These are phyloP conservation scores for Raphanus hybrid DNA, from an alignment of 441 rosid species.

Conservation along the genomic window DNA sequence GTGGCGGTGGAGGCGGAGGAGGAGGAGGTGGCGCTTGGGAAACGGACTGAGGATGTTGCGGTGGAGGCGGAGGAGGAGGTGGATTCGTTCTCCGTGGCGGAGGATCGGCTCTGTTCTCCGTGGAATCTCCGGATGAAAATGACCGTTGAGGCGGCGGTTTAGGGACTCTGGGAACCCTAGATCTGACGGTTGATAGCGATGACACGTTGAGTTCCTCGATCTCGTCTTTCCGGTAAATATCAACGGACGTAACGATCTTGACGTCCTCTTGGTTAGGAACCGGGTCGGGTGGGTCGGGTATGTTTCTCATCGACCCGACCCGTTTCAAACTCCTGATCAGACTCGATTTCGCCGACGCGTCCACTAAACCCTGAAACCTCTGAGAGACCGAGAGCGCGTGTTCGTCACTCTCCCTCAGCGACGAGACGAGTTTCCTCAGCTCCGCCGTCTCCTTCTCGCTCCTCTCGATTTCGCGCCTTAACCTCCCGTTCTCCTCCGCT, in stretches of 20 bases:
- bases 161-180: constrained; percentile 81
- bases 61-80: constrained; percentile 43
- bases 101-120: constrained; percentile 36
- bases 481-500: constrained; percentile 52
- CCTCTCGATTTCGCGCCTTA: constrained; percentile 46
- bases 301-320: constrained; percentile 40
- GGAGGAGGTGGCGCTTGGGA: constrained; percentile 17
- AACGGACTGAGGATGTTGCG: constrained; percentile 34
- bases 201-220: constrained; percentile 63
- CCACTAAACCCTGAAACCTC: constrained; percentile 72
- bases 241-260: constrained; percentile 1
- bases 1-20: constrained; percentile 46
- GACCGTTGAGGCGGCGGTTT: constrained; percentile 88
- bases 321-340: constrained; percentile 58
- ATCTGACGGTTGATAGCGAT: constrained; percentile 57
- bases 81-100: constrained; percentile 21
- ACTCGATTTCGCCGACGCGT: constrained; percentile 57
- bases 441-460: constrained; percentile 49
- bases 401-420: constrained; percentile 51
- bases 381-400: constrained; percentile 58
- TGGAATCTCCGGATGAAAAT: constrained; percentile 38
- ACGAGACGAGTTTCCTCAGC: constrained; percentile 50
- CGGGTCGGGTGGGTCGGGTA: constrained; percentile 45
- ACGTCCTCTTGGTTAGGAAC: constrained; percentile 22
- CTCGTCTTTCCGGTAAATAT: constrained; percentile 50